These are phyloP conservation scores for Mentha longifolia DNA, from an alignment of 257 asterid species.

Conservation along the genomic window DNA sequence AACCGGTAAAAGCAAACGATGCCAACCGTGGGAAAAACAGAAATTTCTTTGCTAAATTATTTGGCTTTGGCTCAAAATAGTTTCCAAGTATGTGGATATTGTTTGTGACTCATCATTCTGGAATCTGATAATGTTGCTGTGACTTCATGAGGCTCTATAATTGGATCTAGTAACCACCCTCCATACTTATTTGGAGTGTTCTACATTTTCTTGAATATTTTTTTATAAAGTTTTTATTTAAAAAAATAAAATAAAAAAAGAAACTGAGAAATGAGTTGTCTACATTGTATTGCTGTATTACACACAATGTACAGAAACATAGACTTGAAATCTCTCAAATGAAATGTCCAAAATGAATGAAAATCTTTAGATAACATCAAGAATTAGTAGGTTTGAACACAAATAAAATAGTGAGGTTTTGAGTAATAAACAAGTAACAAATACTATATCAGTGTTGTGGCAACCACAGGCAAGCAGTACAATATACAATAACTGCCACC, in stretches of 20 bases:
- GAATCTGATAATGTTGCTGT: neutral
- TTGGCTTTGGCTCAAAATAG: constrained; percentile 76
- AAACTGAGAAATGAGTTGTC: constrained; percentile 32
- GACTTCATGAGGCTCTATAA: constrained; percentile 13
- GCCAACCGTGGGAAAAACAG: constrained; percentile 59
- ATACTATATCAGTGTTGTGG: constrained; percentile 19
- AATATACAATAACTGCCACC: constrained; percentile 29
- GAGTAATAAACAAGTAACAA: constrained; percentile 15
- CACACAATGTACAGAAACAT: neutral
- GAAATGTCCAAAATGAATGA: neutral
- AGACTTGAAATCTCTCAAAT: neutral
- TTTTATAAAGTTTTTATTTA: constrained; percentile 25
- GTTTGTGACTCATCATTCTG: neutral
- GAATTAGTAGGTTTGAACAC: neutral
- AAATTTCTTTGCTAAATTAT: constrained; percentile 70
- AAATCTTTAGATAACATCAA: constrained; percentile 1
- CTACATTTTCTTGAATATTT: constrained; percentile 7
- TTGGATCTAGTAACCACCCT: constrained; percentile 14
- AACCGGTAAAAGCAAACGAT: constrained; percentile 46
- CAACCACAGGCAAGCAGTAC: constrained; percentile 28
- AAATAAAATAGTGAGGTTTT: neutral
- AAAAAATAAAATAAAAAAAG: constrained; percentile 31
- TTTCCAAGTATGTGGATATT: constrained; percentile 21
- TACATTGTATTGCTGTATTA: constrained; percentile 15
- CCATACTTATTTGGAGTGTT: constrained; percentile 31